A percentile compares a stretch with the other conserved stretches of the same genome.
phyloP scores from a whole-genome alignment of 148 eudicot species.

The Hydrangea macrophylla region DNA sequence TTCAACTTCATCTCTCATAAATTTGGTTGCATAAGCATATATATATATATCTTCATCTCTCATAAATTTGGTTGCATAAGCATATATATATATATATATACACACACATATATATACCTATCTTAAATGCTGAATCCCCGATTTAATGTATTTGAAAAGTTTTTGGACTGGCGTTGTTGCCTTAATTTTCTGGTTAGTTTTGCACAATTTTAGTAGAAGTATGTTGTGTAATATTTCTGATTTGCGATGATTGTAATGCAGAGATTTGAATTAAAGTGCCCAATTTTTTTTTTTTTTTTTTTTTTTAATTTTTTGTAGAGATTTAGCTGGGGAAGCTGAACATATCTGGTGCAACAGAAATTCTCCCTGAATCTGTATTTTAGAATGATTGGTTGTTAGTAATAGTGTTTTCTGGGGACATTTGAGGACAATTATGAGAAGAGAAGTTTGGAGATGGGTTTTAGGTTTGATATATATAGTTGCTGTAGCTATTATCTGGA shows the following conservation, averaged over 20 bases:
- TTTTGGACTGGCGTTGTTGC: background rate
- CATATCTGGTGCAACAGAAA: background rate
- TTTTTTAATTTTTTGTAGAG: background rate
- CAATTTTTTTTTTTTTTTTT: background rate
- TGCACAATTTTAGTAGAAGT: background rate
- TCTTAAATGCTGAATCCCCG: too few relatives aligned
- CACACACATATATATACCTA: background rate
- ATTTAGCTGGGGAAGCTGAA: background rate
- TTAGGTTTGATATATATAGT: slow-evolving; percentile 79
- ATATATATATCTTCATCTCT: background rate
- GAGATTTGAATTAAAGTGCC: background rate
- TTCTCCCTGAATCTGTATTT: background rate
- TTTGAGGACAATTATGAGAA: slow-evolving; percentile 41
- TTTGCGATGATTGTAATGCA: background rate
- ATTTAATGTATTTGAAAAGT: background rate
- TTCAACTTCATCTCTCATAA: background rate
- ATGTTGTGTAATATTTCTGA: background rate
- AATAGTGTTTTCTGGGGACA: background rate
- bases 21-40: background rate
- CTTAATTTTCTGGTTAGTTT: background rate
- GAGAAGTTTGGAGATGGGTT: slow-evolving; percentile 67
- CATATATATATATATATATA: background rate
- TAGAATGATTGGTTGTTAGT: background rate
- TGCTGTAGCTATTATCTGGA: slow-evolving; percentile 89
- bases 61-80: background rate